Evolutionary conservation across 2,329 filamentous ascomycete genomes (phyloP).

Genomic region (Hypomyces perniciosus): DNA sequence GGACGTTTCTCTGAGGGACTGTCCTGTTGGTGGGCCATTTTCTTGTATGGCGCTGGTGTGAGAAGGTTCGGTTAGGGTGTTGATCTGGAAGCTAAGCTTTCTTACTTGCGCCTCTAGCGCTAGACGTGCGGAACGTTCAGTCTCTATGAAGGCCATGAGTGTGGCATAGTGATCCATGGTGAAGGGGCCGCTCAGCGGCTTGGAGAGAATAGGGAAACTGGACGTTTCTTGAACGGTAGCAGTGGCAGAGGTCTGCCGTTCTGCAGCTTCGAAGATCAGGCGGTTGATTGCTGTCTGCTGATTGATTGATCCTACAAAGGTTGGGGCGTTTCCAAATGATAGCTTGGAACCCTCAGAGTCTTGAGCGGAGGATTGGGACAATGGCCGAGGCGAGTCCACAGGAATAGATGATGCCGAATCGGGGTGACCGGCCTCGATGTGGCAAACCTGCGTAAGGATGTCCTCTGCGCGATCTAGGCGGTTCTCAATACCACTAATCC

Average conservation of each 20-base stretch:
- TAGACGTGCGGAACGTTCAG: conserved; percentile 50
- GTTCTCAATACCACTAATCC: conserved; percentile 46
- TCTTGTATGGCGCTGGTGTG: conserved; percentile 13
- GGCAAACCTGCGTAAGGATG: conserved; percentile 45
- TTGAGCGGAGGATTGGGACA: conserved; percentile 27
- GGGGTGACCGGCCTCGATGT: conserved; percentile 14
- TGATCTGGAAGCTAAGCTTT: conserved; percentile 45
- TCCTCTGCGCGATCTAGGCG: conserved; percentile 49
- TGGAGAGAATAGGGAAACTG: conserved; percentile 38
- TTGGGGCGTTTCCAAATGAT: conserved; percentile 43
- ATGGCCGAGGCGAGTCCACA: conserved; percentile 10
- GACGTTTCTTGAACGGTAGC: conserved; percentile 40
- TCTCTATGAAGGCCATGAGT: conserved; percentile 47
- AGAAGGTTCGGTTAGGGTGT: conserved; percentile 36
- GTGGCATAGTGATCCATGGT: conserved; percentile 43
- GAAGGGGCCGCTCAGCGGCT: conserved; percentile 26
- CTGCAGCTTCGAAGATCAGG: background rate
- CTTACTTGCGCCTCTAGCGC: conserved; percentile 52
- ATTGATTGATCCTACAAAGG: conserved; percentile 31
- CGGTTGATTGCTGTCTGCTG: conserved; percentile 1
- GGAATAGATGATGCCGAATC: conserved; percentile 2
- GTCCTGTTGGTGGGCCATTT: conserved; percentile 28
- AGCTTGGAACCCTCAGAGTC: conserved; percentile 36
- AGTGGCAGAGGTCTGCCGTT: conserved; percentile 37
- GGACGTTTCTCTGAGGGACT: conserved; percentile 33